Percentiles rank a stretch among this genome's conserved stretches.
These are phyloP conservation scores for Diplodia corticola DNA, from an alignment of 2,329 filamentous ascomycete genomes.

Conservation along the genomic window DNA sequence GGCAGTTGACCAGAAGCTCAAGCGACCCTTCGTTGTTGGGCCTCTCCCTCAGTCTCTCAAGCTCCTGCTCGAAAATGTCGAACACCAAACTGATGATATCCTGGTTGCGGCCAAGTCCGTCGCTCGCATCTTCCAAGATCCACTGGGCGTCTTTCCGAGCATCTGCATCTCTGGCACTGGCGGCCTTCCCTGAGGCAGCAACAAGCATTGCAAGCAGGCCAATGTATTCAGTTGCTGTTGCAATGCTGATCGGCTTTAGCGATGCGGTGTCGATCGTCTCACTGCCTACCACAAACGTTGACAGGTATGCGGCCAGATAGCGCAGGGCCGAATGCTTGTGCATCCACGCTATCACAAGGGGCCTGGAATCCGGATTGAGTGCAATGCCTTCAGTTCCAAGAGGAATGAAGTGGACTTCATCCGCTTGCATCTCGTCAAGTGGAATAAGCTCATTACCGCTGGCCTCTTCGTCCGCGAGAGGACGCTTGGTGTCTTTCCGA, in stretches of 20 bases:
- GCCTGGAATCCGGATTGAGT: constrained; percentile 69
- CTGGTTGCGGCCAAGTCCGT: constrained; percentile 54
- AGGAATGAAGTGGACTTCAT: constrained; percentile 52
- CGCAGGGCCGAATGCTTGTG: constrained; percentile 76
- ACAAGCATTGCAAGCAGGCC: constrained; percentile 72
- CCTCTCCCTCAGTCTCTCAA: constrained; percentile 50
- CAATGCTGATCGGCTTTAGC: constrained; percentile 52
- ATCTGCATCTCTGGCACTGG: constrained; percentile 23
- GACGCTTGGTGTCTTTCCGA: constrained; percentile 14
- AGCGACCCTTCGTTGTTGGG: constrained; percentile 64
- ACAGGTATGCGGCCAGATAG: constrained; percentile 74
- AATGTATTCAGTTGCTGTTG: constrained; percentile 72
- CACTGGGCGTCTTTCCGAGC: constrained; percentile 41
- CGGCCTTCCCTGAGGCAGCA: constrained; percentile 34
- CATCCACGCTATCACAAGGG: constrained; percentile 72
- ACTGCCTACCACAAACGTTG: constrained; percentile 53
- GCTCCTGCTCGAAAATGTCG: constrained; percentile 75
- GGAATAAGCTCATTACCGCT: constrained; percentile 22
- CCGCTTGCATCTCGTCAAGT: constrained; percentile 45
- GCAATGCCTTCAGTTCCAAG: constrained; percentile 69
- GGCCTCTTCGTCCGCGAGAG: constrained; percentile 7
- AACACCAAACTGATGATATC: constrained; percentile 82
- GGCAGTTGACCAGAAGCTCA: constrained; percentile 70
- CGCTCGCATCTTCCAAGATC: constrained; percentile 53
- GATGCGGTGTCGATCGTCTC: constrained; percentile 50